Evolutionary conservation across 306 rosid genomes (phyloP).

Genomic region (Citrullus amarus): DNA sequence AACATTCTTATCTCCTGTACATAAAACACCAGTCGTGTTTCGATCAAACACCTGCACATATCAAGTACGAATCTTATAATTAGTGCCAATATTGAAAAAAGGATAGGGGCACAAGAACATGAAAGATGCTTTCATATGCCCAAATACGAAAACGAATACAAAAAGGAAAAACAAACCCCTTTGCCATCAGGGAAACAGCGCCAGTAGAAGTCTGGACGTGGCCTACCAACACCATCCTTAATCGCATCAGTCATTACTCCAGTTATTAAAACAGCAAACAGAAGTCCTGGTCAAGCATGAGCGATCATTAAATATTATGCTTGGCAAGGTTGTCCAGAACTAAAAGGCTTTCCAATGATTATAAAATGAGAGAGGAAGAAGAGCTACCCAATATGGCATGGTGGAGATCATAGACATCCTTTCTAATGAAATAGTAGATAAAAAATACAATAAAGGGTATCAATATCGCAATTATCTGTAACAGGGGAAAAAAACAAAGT

Average conservation of each 20-base stretch:
- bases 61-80: conserved; percentile 14
- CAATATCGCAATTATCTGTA: conserved; percentile 63
- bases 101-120: neutral
- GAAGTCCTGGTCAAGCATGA: conserved; percentile 53
- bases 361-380: conserved; percentile 10
- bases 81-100: neutral
- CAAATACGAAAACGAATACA: neutral
- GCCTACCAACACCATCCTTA: conserved; percentile 87
- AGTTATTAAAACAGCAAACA: conserved; percentile 65
- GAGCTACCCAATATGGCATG: conserved; percentile 67
- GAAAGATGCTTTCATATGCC: neutral
- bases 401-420: conserved; percentile 79
- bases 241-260: conserved; percentile 85
- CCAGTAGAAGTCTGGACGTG: conserved; percentile 97
- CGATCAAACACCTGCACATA: conserved; percentile 51
- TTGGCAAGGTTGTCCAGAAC: neutral
- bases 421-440: conserved; percentile 55
- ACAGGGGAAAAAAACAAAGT: conserved; percentile 8
- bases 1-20: conserved; percentile 51
- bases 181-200: conserved; percentile 90
- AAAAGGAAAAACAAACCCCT: conserved; percentile 35
- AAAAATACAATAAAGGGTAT: conserved; percentile 44
- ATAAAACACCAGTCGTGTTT: conserved; percentile 40
- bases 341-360: neutral
- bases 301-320: neutral